Percentiles rank a stretch among this genome's conserved stretches.
Evolutionary conservation across 352 stramenopile species (phyloP).

Genomic region (Pythium volutum): DNA sequence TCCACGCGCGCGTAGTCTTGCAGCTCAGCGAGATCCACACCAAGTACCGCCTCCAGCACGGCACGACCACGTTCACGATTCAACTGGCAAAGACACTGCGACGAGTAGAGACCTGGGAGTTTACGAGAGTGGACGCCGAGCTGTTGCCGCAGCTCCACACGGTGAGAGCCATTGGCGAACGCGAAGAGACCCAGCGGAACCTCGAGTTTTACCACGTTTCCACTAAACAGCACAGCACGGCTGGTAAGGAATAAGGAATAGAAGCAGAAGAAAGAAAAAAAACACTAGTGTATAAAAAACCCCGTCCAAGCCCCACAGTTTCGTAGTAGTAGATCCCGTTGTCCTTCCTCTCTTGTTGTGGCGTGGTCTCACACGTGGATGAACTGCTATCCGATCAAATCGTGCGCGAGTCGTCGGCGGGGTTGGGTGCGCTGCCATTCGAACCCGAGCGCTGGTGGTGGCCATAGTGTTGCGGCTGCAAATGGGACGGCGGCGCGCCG

Average conservation of each 20-base stretch:
- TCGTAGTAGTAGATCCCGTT: too few species aligned
- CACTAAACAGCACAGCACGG: slow-evolving; percentile 28
- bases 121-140: slow-evolving; percentile 22
- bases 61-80: slow-evolving; percentile 41
- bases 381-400: not conserved
- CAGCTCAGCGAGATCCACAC: slow-evolving; percentile 38
- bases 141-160: slow-evolving; percentile 29
- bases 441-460: slow-evolving; percentile 24
- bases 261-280: not conserved
- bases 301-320: too few species aligned
- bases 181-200: slow-evolving; percentile 60
- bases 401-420: slow-evolving; percentile 16
- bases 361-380: not conserved
- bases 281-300: slow-evolving; percentile 5
- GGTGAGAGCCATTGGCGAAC: slow-evolving; percentile 26
- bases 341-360: not conserved
- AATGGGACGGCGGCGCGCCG: not conserved
- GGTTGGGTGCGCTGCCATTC: slow-evolving; percentile 19
- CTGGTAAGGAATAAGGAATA: too few species aligned
- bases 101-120: slow-evolving; percentile 39
- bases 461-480: slow-evolving; percentile 10
- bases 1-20: slow-evolving; percentile 50
- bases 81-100: slow-evolving; percentile 28
- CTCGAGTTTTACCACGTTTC: slow-evolving; percentile 72
- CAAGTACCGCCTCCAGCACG: slow-evolving; percentile 37